Conservation (phyloP, 2,329 filamentous ascomycete species). For the Paraconiothyrium sp. region DNA sequence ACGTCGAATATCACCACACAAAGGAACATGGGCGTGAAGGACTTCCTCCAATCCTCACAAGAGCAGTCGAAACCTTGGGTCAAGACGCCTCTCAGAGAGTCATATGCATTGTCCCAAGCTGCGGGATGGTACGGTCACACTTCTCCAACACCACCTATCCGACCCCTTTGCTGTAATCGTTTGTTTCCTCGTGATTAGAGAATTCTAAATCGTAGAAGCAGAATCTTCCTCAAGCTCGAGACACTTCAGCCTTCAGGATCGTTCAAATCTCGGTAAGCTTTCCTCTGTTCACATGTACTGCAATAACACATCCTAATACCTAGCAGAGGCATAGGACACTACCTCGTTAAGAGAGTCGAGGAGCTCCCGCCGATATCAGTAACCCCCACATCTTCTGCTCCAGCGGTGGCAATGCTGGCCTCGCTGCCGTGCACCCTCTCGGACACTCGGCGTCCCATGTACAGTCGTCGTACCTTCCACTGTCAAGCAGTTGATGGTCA, state of each 20-base stretch:
- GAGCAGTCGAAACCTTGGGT: conserved; percentile 65
- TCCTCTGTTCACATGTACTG: conserved; percentile 1
- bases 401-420: conserved; percentile 84
- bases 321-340: conserved; percentile 71
- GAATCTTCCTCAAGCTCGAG: conserved; percentile 86
- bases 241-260: conserved; percentile 85
- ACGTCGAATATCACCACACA: background rate
- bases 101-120: conserved; percentile 70
- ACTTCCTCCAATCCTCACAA: conserved; percentile 30
- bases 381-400: conserved; percentile 77
- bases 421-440: conserved; percentile 79
- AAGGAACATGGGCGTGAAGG: conserved; percentile 35
- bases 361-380: conserved; percentile 40
- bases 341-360: conserved; percentile 66
- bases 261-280: conserved; percentile 73
- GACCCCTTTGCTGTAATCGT: conserved; percentile 4
- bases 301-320: conserved; percentile 20
- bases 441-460: conserved; percentile 69
- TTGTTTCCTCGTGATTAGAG: conserved; percentile 26
- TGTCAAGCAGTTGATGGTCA: conserved; percentile 75
- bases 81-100: conserved; percentile 76
- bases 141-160: conserved; percentile 21
- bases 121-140: conserved; percentile 73
- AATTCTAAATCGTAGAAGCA: conserved; percentile 62
- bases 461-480: conserved; percentile 78